phyloP scores from a whole-genome alignment of 169 alveolate species.

The Plasmodium adleri region DNA sequence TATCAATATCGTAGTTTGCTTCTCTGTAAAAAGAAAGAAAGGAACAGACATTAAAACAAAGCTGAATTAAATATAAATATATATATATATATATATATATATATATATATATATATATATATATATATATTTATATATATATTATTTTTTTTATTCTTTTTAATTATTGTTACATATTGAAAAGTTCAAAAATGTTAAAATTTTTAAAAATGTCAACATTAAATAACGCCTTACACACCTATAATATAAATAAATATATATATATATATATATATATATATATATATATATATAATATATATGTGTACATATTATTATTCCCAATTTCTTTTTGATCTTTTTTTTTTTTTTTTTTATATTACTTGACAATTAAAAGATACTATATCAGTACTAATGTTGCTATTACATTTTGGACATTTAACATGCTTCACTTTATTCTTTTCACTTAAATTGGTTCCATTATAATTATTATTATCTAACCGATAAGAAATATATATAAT shows the following conservation, averaged over 20 bases:
- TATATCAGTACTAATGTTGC: constrained; percentile 10
- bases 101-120: no score
- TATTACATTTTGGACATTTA: constrained; percentile 24
- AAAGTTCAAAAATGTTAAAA: constrained; percentile 58
- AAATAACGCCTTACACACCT: constrained; percentile 61
- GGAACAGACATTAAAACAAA: not conserved
- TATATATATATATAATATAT: not conserved
- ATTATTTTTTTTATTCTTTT: not conserved
- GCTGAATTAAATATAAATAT: not conserved
- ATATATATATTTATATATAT: not conserved
- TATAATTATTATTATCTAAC: constrained; percentile 24
- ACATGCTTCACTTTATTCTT: constrained; percentile 5
- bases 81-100: not conserved
- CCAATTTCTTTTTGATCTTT: not conserved
- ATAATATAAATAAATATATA: not conserved
- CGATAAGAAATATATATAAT: not conserved
- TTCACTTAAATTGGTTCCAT: not conserved
- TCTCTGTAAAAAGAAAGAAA: constrained; percentile 16
- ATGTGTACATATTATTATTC: not conserved
- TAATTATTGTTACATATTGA: constrained; percentile 31
- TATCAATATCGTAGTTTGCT: constrained; percentile 37
- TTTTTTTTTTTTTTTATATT: not conserved
- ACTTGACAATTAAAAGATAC: constrained; percentile 60
- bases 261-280: not conserved
- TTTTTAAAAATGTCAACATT: constrained; percentile 43